Conservation (phyloP, 495 filamentous ascomycete genomes). For the Aspergillus baeticus region DNA sequence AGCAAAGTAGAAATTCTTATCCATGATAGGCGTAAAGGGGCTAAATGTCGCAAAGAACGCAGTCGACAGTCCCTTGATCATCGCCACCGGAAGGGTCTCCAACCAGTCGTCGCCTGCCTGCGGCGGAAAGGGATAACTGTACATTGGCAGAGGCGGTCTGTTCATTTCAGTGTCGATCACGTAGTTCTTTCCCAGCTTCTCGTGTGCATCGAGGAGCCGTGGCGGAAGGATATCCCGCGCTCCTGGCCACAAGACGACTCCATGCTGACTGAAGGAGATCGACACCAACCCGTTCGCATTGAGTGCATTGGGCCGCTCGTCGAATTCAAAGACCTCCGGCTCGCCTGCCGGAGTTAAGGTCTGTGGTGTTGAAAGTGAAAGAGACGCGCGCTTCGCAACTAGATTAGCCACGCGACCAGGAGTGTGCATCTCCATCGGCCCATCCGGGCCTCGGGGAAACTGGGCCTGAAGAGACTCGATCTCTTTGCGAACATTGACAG, state of each 20-base stretch:
- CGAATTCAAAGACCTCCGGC: conserved; percentile 37
- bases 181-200: conserved; percentile 44
- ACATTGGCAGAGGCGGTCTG: conserved; percentile 39
- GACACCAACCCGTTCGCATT: conserved; percentile 36
- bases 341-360: conserved; percentile 30
- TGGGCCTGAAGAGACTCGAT: conserved; percentile 33
- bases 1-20: conserved; percentile 46
- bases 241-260: conserved; percentile 48
- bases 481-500: conserved; percentile 33
- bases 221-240: conserved; percentile 36
- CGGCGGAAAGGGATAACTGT: conserved; percentile 38
- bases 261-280: conserved; percentile 51
- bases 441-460: conserved; percentile 19
- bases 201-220: conserved; percentile 34
- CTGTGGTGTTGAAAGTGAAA: conserved; percentile 15
- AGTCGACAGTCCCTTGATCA: conserved; percentile 45
- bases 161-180: conserved; percentile 46
- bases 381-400: not conserved
- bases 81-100: conserved; percentile 36
- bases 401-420: conserved; percentile 11
- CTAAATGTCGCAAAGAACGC: conserved; percentile 47
- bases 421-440: conserved; percentile 13
- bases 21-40: conserved; percentile 48
- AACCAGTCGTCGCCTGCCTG: conserved; percentile 42
- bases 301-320: conserved; percentile 28